phyloP scores from a whole-genome alignment of 352 stramenopile species.

The Phytophthora pini region DNA sequence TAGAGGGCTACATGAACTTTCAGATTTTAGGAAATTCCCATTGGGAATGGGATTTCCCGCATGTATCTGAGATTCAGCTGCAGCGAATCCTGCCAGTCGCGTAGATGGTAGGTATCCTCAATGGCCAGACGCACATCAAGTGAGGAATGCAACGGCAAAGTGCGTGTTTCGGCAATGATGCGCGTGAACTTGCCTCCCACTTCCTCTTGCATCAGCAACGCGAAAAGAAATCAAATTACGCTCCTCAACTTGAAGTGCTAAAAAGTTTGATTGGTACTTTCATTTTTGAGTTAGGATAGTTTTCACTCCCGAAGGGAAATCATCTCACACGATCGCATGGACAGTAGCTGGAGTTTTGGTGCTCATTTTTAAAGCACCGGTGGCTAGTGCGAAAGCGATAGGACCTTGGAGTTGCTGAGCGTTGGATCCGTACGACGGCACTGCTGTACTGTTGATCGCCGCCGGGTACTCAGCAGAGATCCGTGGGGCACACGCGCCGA shows the following conservation, averaged over 20 bases:
- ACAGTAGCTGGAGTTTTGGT: conserved; percentile 17
- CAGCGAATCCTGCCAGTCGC: neutral
- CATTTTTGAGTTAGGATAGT: too few species aligned
- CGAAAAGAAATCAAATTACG: neutral
- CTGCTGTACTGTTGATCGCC: conserved; percentile 23
- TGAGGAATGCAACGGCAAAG: too few species aligned
- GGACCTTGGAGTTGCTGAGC: conserved; percentile 29
- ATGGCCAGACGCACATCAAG: too few species aligned
- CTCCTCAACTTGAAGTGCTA: too few species aligned
- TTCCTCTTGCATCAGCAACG: neutral
- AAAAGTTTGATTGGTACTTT: too few species aligned
- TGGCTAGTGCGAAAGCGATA: conserved; percentile 33
- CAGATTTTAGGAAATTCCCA: too few species aligned
- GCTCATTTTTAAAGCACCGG: conserved; percentile 29
- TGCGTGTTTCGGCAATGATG: too few species aligned
- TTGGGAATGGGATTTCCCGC: neutral
- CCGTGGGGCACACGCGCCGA: conserved; percentile 37
- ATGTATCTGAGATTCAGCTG: conserved; percentile 2
- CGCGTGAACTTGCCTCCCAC: too few species aligned
- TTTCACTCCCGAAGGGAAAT: too few species aligned
- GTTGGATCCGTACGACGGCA: conserved; percentile 35
- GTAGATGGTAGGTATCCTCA: too few species aligned
- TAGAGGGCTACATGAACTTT: too few species aligned
- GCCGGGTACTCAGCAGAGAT: conserved; percentile 21
- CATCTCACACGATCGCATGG: conserved; percentile 28